Evolutionary conservation across 192 early-diverging fungal genomes (phyloP), one percentile per base, ranked within the genome.

Genomic region (Coemansia sp.): DNA sequence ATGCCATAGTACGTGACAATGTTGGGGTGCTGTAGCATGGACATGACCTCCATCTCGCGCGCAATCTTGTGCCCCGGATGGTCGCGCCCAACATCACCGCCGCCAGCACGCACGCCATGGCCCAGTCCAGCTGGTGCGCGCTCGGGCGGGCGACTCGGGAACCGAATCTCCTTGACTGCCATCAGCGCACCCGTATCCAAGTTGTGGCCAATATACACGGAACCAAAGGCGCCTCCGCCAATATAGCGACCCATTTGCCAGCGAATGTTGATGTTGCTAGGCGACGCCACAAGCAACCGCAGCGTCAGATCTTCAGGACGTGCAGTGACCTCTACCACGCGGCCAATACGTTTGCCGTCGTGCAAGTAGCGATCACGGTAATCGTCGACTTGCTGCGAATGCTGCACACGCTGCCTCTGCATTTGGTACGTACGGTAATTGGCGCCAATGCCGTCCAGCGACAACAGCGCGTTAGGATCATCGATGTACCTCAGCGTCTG

Each of bases 21-120:
- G 78, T 97, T 97, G 16, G 89, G 89, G 68, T 97, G 94, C 71
- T 92, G 86, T 62, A 97, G 81, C 86, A 93, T 90, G 65, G 93
- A 90, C 91, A 97, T 92, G 20, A 97, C 92, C 62, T 89, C 89
- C 93, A 97, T 97, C 76, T 97, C 95, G 40, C 94, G 94, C 68
- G 89, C 90, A 53, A 97, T 93, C 34, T 89, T 88, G 64, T 89
- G 87, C 38, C 75, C 71, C 52, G 69, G 29, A 41, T 70, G 63
- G 38, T 62, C 41, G n/a, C 64, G 60, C 43, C 38, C 43, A 2
- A 34, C 73, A 3, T 64, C 73, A 5, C 40, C 36, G 4, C 29
- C 36, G 4, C 29, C 72, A 2, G 65, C 63, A 15, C 55, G 49
- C 49, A 52, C 16, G 55, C 29, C 31, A 13, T 33, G 55, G 27